These are phyloP conservation scores for Blastobotrys proliferans DNA, from an alignment of 1,139 yeast genomes.

Conservation along the genomic window DNA sequence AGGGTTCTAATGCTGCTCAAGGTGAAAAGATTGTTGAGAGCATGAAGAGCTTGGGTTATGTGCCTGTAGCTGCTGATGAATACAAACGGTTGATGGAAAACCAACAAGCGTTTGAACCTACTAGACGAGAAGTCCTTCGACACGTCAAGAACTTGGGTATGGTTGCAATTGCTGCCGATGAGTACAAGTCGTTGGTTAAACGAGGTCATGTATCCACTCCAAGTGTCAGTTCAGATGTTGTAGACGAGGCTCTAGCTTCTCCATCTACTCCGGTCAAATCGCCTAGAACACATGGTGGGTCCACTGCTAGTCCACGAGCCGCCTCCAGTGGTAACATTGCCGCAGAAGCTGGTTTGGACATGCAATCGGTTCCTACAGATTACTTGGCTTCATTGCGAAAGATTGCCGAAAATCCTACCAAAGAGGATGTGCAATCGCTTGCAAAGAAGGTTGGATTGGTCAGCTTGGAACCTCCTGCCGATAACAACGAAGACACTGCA, in stretches of 20 bases:
- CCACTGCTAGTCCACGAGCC: background rate
- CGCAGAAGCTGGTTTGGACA: constrained; percentile 21
- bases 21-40: constrained; percentile 33
- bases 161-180: constrained; percentile 37
- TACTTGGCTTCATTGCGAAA: constrained; percentile 33
- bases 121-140: constrained; percentile 35
- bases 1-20: constrained; percentile 17
- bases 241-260: constrained; percentile 15
- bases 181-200: constrained; percentile 32
- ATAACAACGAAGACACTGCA: constrained; percentile 10
- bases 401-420: constrained; percentile 34
- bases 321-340: too few relatives aligned
- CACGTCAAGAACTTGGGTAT: constrained; percentile 40
- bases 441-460: constrained; percentile 30
- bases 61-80: constrained; percentile 36
- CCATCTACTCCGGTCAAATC: constrained; percentile 4
- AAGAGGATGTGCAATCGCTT: constrained; percentile 29
- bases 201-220: constrained; percentile 19
- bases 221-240: constrained; percentile 19
- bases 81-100: constrained; percentile 34
- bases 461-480: constrained; percentile 11
- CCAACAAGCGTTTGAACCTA: constrained; percentile 35
- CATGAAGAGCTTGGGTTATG: constrained; percentile 34
- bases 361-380: constrained; percentile 34
- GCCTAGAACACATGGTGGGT: constrained; percentile 5